Evolutionary conservation across 805 yeast species (phyloP).

Genomic region (Kodamaea fukazawae): DNA sequence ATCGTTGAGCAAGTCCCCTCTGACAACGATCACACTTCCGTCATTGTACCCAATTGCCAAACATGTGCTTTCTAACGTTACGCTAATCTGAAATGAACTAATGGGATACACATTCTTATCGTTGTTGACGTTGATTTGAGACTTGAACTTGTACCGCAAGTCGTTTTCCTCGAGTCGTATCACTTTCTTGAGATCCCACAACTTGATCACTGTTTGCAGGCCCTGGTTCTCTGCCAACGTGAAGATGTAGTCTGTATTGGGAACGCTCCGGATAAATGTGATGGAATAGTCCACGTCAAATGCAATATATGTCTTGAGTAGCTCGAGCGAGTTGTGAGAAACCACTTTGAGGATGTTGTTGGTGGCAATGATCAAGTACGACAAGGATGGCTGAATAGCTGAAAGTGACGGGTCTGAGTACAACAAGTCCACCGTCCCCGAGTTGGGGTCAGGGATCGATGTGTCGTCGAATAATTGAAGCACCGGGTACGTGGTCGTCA

Average conservation of each 20-base stretch:
- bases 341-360: slow-evolving; percentile 55
- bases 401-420: slow-evolving; percentile 64
- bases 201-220: slow-evolving; percentile 59
- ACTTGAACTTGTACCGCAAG: slow-evolving; percentile 44
- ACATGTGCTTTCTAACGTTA: slow-evolving; percentile 49
- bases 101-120: slow-evolving; percentile 79
- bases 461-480: slow-evolving; percentile 81
- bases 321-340: slow-evolving; percentile 41
- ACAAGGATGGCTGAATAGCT: slow-evolving; percentile 57
- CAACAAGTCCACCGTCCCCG: slow-evolving; percentile 57
- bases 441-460: slow-evolving; percentile 82
- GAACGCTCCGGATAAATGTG: slow-evolving; percentile 51
- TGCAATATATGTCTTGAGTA: slow-evolving; percentile 54
- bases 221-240: slow-evolving; percentile 78
- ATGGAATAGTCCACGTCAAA: slow-evolving; percentile 65
- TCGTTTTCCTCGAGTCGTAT: slow-evolving; percentile 24
- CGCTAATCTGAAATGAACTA: slow-evolving; percentile 56
- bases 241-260: slow-evolving; percentile 51
- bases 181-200: slow-evolving; percentile 69
- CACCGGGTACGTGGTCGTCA: slow-evolving; percentile 57
- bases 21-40: slow-evolving; percentile 74
- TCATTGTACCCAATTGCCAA: slow-evolving; percentile 78
- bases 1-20: slow-evolving; percentile 88
- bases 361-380: slow-evolving; percentile 59
- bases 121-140: slow-evolving; percentile 62